phyloP scores from a whole-genome alignment of 164 flowering plant genomes.

The Hamamelis virginiana region DNA sequence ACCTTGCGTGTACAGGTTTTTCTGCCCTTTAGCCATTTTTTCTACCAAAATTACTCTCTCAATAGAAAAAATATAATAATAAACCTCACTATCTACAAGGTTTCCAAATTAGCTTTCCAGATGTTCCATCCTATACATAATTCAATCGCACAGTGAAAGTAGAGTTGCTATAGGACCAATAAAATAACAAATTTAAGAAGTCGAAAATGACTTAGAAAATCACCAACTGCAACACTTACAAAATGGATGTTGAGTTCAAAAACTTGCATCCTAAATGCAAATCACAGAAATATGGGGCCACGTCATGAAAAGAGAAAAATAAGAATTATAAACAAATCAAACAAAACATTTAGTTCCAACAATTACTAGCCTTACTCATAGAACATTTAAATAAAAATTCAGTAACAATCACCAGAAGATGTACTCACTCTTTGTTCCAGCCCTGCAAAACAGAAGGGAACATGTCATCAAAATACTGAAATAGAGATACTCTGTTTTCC shows the following conservation, averaged over 20 bases:
- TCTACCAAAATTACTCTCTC: too few species aligned
- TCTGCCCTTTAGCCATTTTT: too few species aligned
- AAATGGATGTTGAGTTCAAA: background rate
- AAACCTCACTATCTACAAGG: too few species aligned
- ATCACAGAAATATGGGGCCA: background rate
- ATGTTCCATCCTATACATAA: too few species aligned
- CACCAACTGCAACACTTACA: background rate
- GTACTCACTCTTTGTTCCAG: conserved; percentile 76
- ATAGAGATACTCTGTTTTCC: background rate
- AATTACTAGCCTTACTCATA: conserved; percentile 4
- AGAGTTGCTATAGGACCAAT: too few species aligned
- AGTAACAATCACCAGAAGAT: background rate
- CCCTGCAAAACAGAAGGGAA: conserved; percentile 50
- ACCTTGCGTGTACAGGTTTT: too few species aligned
- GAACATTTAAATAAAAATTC: conserved; percentile 1
- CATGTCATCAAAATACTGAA: conserved; percentile 12
- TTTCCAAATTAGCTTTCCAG: too few species aligned
- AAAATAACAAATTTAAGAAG: too few species aligned
- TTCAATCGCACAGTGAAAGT: too few species aligned
- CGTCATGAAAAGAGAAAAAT: background rate
- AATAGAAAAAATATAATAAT: too few species aligned
- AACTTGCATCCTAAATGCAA: background rate
- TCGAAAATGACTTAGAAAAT: background rate
- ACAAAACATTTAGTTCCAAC: background rate
- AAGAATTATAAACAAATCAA: background rate